Evolutionary conservation across 192 early-diverging fungal genomes (phyloP).

Genomic region (Dissophora globulifera): DNA sequence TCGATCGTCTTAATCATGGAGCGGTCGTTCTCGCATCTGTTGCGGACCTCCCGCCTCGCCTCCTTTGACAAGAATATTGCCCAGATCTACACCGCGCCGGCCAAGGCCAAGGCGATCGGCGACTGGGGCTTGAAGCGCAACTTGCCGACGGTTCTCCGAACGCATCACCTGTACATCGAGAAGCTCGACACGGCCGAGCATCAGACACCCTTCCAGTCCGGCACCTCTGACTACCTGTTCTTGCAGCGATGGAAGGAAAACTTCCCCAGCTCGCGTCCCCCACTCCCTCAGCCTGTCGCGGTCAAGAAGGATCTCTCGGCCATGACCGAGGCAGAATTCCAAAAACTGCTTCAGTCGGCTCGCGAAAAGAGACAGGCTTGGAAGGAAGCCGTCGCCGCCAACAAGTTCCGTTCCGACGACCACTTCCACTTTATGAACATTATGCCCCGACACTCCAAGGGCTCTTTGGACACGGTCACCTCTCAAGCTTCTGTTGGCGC

Average conservation of each 20-base stretch:
- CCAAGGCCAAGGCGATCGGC: slow-evolving; percentile 60
- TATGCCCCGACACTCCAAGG: slow-evolving; percentile 14
- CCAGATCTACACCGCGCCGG: slow-evolving; percentile 78
- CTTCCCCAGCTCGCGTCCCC: slow-evolving; percentile 70
- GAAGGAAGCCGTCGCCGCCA: slow-evolving; percentile 60
- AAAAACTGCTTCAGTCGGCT: slow-evolving; percentile 66
- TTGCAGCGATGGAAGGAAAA: slow-evolving; percentile 78
- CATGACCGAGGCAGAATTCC: slow-evolving; percentile 71
- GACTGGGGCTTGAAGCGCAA: slow-evolving; percentile 84
- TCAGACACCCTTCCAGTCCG: slow-evolving; percentile 73
- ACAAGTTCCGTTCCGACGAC: slow-evolving; percentile 26
- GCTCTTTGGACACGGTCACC: slow-evolving; percentile 36
- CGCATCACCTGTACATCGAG: slow-evolving; percentile 63
- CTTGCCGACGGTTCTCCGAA: slow-evolving; percentile 71
- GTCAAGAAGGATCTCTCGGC: slow-evolving; percentile 62
- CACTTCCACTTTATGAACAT: slow-evolving; percentile 32
- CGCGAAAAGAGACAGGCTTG: slow-evolving; percentile 62
- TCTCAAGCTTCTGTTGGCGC: slow-evolving; percentile 45
- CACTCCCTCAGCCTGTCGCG: slow-evolving; percentile 54
- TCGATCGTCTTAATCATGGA: slow-evolving; percentile 62
- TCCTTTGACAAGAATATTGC: slow-evolving; percentile 72
- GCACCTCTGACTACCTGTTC: slow-evolving; percentile 66
- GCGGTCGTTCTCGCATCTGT: slow-evolving; percentile 70
- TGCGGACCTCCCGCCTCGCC: slow-evolving; percentile 75
- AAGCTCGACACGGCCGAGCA: slow-evolving; percentile 78